Conservation (phyloP, 129 eudicot species). For the Centella asiatica region DNA sequence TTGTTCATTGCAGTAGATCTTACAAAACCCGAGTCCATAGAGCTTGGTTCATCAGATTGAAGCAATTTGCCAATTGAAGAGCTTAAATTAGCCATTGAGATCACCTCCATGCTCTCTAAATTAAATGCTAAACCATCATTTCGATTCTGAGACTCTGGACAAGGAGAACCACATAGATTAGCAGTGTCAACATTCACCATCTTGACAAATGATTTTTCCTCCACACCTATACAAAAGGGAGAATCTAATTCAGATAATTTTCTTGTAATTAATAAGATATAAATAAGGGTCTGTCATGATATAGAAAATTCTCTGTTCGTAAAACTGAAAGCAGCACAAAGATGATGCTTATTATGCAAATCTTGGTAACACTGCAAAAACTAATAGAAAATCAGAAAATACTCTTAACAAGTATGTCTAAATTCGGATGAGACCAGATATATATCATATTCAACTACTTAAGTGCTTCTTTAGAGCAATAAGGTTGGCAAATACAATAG, state of each 20-base stretch:
- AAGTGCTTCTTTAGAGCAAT: no score
- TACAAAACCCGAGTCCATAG: conserved; percentile 34
- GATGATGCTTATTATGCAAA: no score
- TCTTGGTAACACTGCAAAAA: no score
- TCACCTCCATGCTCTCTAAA: conserved; percentile 47
- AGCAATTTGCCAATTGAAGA: conserved; percentile 45
- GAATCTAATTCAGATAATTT: conserved; percentile 8
- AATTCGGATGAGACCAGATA: no score
- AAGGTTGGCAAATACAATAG: no score
- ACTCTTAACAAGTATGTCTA: no score
- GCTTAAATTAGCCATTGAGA: conserved; percentile 41
- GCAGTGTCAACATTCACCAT: conserved; percentile 29
- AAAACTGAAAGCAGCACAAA: no score
- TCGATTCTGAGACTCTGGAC: conserved; percentile 26
- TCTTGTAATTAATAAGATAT: background rate
- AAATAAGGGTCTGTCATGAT: background rate
- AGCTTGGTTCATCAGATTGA: conserved; percentile 36
- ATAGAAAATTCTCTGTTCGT: background rate
- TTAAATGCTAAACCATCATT: conserved; percentile 41
- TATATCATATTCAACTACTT: no score
- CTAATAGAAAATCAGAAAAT: no score
- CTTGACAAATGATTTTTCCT: conserved; percentile 45
- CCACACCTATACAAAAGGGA: conserved; percentile 38
- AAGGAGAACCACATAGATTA: conserved; percentile 39
- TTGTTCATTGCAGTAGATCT: conserved; percentile 53